Percentiles rank a stretch among this genome's conserved stretches.
Conservation (phyloP, 1,284 basidiomycete species). For the Tilletia indica region DNA sequence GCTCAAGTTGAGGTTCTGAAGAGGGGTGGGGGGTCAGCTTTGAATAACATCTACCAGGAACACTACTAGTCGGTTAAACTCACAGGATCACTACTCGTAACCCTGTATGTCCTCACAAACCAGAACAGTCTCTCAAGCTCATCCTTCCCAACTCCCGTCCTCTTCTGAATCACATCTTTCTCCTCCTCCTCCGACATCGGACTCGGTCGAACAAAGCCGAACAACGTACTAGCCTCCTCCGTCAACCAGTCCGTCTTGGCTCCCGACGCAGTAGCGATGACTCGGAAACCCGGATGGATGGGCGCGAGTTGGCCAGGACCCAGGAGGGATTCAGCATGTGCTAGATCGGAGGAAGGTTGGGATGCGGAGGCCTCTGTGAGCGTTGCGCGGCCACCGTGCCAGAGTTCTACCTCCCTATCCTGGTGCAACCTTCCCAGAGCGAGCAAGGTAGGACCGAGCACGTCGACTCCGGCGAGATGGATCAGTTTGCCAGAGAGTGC, state of each 20-base stretch:
- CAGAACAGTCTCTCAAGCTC: slow-evolving; percentile 41
- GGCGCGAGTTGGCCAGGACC: slow-evolving; percentile 27
- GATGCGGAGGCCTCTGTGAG: slow-evolving; percentile 10
- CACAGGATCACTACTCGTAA: slow-evolving; percentile 38
- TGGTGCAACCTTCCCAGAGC: slow-evolving; percentile 47
- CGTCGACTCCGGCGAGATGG: slow-evolving; percentile 57
- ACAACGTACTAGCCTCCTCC: slow-evolving; percentile 54
- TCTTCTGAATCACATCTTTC: slow-evolving; percentile 36
- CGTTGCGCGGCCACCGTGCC: slow-evolving; percentile 44
- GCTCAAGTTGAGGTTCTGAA: slow-evolving; percentile 39
- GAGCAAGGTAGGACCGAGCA: slow-evolving; percentile 54
- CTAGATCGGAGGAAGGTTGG: slow-evolving; percentile 1
- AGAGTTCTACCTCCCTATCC: slow-evolving; percentile 53
- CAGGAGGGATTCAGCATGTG: slow-evolving; percentile 13
- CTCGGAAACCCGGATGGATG: slow-evolving; percentile 46
- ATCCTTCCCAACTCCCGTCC: slow-evolving; percentile 23
- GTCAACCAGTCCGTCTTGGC: slow-evolving; percentile 52
- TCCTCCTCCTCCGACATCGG: slow-evolving; percentile 56
- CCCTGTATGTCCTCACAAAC: slow-evolving; percentile 53
- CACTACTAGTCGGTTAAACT: background rate
- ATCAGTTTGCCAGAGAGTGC: slow-evolving; percentile 55
- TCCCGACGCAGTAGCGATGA: slow-evolving; percentile 53
- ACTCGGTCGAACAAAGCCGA: slow-evolving; percentile 49
- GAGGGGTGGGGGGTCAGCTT: background rate
- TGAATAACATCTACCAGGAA: too few relatives aligned